Conservation (phyloP, 2,329 filamentous ascomycete species). For the Trichoderma sp. region DNA sequence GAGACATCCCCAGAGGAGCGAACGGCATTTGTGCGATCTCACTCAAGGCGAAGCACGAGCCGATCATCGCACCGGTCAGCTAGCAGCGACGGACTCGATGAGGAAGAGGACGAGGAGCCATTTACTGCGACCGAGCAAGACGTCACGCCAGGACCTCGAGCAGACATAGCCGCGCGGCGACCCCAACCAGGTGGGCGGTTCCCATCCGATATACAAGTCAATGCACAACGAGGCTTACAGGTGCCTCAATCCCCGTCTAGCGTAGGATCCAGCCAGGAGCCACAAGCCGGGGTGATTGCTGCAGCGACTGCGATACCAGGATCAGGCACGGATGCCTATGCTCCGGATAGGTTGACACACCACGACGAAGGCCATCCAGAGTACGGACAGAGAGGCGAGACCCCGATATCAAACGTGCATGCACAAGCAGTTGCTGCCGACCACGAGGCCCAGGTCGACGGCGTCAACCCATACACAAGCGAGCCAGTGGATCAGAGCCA, state of each 20-base stretch:
- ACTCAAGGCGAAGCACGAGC: constrained; percentile 76
- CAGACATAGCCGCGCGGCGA: constrained; percentile 57
- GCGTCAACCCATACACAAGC: constrained; percentile 56
- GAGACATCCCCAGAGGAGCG: constrained; percentile 87
- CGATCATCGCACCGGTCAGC: constrained; percentile 59
- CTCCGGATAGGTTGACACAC: constrained; percentile 31
- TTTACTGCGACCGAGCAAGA: constrained; percentile 50
- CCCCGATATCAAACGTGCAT: constrained; percentile 47
- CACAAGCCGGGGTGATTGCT: constrained; percentile 58
- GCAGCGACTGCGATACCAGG: constrained; percentile 53
- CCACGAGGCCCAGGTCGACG: constrained; percentile 51
- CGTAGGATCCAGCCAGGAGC: constrained; percentile 63
- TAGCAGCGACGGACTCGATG: constrained; percentile 76
- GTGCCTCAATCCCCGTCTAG: constrained; percentile 77
- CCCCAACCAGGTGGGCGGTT: constrained; percentile 94
- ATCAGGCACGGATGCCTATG: constrained; percentile 25
- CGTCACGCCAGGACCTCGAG: constrained; percentile 46
- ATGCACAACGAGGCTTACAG: constrained; percentile 74
- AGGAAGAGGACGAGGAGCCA: constrained; percentile 66
- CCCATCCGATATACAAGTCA: constrained; percentile 87
- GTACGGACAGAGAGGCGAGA: constrained; percentile 47
- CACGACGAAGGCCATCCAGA: constrained; percentile 26
- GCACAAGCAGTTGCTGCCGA: constrained; percentile 51
- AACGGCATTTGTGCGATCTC: constrained; percentile 79
- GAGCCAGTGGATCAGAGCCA: constrained; percentile 37